These are phyloP conservation scores for Kodamaea lidongshanica DNA, from an alignment of 805 yeast species.

Conservation along the genomic window DNA sequence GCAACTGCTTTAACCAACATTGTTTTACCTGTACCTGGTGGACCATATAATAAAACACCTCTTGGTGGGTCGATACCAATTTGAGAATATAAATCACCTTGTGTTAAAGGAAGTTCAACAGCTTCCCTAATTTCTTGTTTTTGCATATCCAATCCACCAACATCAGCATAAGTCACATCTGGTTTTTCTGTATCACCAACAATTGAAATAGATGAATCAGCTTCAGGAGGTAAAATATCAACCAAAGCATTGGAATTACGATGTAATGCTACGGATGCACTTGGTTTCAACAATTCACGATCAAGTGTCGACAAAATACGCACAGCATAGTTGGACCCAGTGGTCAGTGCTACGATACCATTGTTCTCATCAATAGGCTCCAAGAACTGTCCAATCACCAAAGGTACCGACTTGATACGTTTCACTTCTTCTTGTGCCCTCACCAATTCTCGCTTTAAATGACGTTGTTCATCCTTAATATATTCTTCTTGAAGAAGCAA, in stretches of 20 bases:
- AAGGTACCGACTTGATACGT: constrained; percentile 93
- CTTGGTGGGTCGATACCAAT: constrained; percentile 99
- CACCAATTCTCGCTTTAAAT: constrained; percentile 85
- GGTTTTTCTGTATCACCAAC: constrained; percentile 92
- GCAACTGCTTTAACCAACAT: constrained; percentile 99
- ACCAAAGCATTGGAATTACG: constrained; percentile 98
- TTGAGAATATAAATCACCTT: constrained; percentile 91
- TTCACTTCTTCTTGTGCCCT: constrained; percentile 99
- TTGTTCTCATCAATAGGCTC: constrained; percentile 96
- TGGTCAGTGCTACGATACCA: constrained; percentile 94
- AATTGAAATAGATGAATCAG: constrained; percentile 92
- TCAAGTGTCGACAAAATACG: constrained; percentile 91
- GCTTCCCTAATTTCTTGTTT: constrained; percentile 99
- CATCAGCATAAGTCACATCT: constrained; percentile 91
- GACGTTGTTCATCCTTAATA: constrained; percentile 96
- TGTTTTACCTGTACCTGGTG: constrained; percentile 99
- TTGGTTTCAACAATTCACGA: constrained; percentile 88
- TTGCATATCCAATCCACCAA: constrained; percentile 98
- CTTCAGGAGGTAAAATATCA: constrained; percentile 97
- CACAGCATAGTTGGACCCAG: constrained; percentile 96
- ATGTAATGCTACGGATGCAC: constrained; percentile 93
- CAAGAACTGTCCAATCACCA: constrained; percentile 95
- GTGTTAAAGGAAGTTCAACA: constrained; percentile 92
- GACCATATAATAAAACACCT: constrained; percentile 96
- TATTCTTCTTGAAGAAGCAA: constrained; percentile 88